Evolutionary conservation across 2,329 filamentous ascomycete species (phyloP), one percentile per base, ranked within the genome.

Genomic region (Elsinoe fawcettii): DNA sequence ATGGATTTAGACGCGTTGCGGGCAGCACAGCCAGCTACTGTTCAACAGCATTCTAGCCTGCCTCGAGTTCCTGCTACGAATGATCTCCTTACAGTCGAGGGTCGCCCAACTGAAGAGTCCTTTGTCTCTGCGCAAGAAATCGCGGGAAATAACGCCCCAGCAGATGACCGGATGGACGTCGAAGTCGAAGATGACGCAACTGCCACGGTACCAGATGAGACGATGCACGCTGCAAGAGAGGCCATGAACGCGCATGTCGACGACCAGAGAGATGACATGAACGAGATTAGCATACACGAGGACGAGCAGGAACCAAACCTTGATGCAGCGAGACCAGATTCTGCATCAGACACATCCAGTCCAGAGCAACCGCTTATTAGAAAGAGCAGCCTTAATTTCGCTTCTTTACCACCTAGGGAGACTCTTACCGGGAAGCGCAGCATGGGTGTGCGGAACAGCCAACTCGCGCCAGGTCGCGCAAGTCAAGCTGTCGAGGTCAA

Each of bases 311-410:
- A 74, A 64, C 71, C 73, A 14, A 63, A 69, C 16, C 65, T 65
- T 47, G 78, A 81, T 37, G 80, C 64, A 47, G 62, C 60, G 9
- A 60, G 60, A 12, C 36, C 56, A 20, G 75, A 77, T 60, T 86
- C 84, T 2, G 80, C 81, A 14, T 88, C 86, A 1, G 85, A 88
- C 49, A 79, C 76, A 0, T 89, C 87, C 0, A 91, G 86, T 63
- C 88, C 88, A 0, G 83, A 87, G 51, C 80, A 88, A 63, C 86
- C 87, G 1, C 77, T 88, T 27, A 81, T 95, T 63, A 85, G 92
- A 60, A 97, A 97, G 77, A 96, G 91, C 72, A 97, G 92, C 69
- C 79, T 99, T 60, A 95, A 88, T 59, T 97, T 99, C 73, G 90
- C 93, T 36, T 90, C 93, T 16, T 77, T 99, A 11, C 93, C 93